These are phyloP conservation scores for Pythium brassicae DNA, from an alignment of 352 stramenopile genomes.

Conservation along the genomic window DNA sequence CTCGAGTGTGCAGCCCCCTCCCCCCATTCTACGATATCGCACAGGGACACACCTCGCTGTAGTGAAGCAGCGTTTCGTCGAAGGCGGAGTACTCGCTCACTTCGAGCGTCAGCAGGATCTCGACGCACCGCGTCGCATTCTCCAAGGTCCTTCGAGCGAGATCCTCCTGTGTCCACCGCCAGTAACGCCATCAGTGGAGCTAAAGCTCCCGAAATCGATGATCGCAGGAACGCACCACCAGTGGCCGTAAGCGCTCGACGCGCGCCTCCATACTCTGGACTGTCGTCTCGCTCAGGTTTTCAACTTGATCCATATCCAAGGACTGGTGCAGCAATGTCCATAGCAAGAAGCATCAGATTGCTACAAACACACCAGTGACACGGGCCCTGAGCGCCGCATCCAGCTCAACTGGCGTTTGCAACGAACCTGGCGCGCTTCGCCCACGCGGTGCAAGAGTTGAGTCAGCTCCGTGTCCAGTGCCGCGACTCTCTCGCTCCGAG, in stretches of 20 bases:
- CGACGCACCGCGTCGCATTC: conserved; percentile 4
- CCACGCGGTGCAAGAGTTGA: neutral
- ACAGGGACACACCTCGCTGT: conserved; percentile 4
- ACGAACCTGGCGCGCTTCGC: neutral
- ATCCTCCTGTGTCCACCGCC: conserved; percentile 1
- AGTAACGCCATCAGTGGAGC: neutral
- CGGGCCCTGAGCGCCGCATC: too few species aligned
- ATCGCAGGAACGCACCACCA: conserved; percentile 2
- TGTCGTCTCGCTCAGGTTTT: conserved; percentile 12
- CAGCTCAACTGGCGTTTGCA: too few species aligned
- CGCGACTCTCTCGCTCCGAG: neutral
- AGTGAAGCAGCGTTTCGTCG: conserved; percentile 11
- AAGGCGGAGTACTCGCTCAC: conserved; percentile 15
- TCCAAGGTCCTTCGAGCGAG: conserved; percentile 5
- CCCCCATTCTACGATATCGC: too few species aligned
- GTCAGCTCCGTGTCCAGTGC: conserved; percentile 4
- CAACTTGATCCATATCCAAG: neutral
- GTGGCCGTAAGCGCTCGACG: conserved; percentile 5
- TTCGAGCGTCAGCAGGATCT: conserved; percentile 10
- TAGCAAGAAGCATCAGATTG: too few species aligned
- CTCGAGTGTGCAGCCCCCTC: too few species aligned
- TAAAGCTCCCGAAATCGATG: neutral
- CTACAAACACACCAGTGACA: too few species aligned
- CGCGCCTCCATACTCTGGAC: conserved; percentile 3
- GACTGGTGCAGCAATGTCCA: neutral